Evolutionary conservation across 2,329 filamentous ascomycete genomes (phyloP), one percentile per base, ranked within the genome.

Genomic region (Phialophora tarda): DNA sequence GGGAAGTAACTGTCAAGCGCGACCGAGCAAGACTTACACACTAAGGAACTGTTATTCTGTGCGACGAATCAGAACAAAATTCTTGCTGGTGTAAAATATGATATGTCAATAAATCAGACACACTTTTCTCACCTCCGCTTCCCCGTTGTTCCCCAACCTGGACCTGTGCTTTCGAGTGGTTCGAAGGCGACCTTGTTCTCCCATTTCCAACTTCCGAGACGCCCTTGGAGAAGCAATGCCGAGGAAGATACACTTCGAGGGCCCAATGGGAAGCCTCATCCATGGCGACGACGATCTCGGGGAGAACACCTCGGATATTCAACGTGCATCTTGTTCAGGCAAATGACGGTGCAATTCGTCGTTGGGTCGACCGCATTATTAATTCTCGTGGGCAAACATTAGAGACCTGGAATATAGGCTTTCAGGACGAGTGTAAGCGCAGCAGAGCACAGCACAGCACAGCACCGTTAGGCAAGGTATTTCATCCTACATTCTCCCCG

Each of bases 11-110:
- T 11, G 12, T 24, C 2, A 30, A 23, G 24, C 10, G 47, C 12
- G 6, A 12, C 24, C 8, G 21, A 24, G 11, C 11, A 14, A 50
- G 17, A 23, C 47, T 50, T 50, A 50, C 47, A 51, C 26, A 57
- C 67, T 66, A 69, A 67, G 65, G 59, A 66, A 69, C 67, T 68
- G 12, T 59, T 21, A 30, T 54, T 69, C 53, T 66, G 63, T 66
- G 67, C 50, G 67, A 50, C 60, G 61, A 58, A 64, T 69, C 61
- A 62, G 54, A 60, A 34, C 51, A 48, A 28, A 32, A 17, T 66
- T 61, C 53, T 12, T 34, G 21, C 10, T 1, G 0, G 11, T 59
- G 21, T 32, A 6, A 7, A 7, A 32, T 48, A 59, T 59, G 2
- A 10, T 8, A 7, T 1, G 4, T 4, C 2, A 34, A 12, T 12